Base-by-base conservation (phyloP, 495 filamentous ascomycete genomes). In the Xylaria flabelliformis region DNA sequence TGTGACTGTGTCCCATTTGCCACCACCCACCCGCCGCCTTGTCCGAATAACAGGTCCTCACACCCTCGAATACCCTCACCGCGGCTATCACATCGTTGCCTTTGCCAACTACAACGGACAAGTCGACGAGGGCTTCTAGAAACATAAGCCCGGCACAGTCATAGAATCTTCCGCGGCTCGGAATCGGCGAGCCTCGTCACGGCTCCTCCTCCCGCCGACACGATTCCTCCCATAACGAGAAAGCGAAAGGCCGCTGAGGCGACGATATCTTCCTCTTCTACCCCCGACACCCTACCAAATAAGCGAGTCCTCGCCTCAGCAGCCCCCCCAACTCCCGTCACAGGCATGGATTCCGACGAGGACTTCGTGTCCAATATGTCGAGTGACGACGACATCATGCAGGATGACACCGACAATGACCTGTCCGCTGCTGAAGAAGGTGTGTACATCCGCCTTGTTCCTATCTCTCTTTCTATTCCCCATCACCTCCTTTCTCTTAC, bases 281-380 rank as follows among this genome's bases (percentile, higher is more conserved):
- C 81, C 78, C 63, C 46, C 56, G 71, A 69, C 61, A 59, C 69
- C 70, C 76, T 82, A 71, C 82, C 84, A 21, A 84, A 85, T 77
- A 87, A 85, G 76, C 86, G 83, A 81, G 82, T 90, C 74, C 74
- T 84, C 80, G 80, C 84, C 81, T 82, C 83, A 82, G 80, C 83
- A 74, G 82, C 85, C 59, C 88, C 89, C 21, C 85, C 88, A 26
- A 89, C 90, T n/a, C 91, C 91, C 36, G 82, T 87, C 64, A 93
- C 90, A 75, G 90, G 85, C 21, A 98, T 98, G 96, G 95, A 97
- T 79, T 97, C 96, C 15, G 96, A 98, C 74, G 95, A 98, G 79
- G 96, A 98, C 73, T 94, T 95, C 79, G 93, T 97, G 88, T 97
- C 93, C 65, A 90, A 91, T 71, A 86, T 90, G 74, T 95, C 93